Evolutionary conservation across 257 asterid species (phyloP).

Genomic region (Oldenlandia corymbosa): DNA sequence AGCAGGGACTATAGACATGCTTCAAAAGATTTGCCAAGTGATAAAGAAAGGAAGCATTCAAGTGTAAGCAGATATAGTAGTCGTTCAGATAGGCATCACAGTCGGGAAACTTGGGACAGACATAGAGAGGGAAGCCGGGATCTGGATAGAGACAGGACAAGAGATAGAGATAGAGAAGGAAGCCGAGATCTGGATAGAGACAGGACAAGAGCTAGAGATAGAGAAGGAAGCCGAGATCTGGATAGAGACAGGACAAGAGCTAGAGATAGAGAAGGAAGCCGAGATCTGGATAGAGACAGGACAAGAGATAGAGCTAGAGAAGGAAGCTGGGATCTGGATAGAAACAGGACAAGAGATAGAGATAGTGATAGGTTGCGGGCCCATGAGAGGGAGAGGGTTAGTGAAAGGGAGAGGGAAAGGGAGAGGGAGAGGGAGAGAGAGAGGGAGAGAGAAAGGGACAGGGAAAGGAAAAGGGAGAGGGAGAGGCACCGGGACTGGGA

Average conservation of each 20-base stretch:
- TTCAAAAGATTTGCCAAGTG: conserved; percentile 45
- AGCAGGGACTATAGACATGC: conserved; percentile 29
- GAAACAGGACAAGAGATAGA: conserved; percentile 24
- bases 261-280: conserved; percentile 25
- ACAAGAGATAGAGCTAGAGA: conserved; percentile 25
- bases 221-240: conserved; percentile 15
- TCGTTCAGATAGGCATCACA: conserved; percentile 37
- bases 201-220: conserved; percentile 27
- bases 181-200: conserved; percentile 35
- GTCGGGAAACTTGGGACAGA: conserved; percentile 39
- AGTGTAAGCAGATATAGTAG: conserved; percentile 37
- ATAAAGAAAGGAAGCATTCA: conserved; percentile 54
- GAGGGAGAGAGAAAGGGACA: conserved; percentile 25
- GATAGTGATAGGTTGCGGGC: conserved; percentile 35
- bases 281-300: conserved; percentile 32
- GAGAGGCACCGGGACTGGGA: conserved; percentile 35
- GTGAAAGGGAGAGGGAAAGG: conserved; percentile 34
- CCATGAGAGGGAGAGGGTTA: conserved; percentile 38
- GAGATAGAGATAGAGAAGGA: conserved; percentile 21
- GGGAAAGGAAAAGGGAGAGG: conserved; percentile 26
- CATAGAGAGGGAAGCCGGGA: conserved; percentile 59
- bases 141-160: conserved; percentile 31
- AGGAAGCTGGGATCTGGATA: conserved; percentile 14
- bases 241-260: conserved; percentile 29
- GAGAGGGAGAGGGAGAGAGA: conserved; percentile 23